A percentile compares a stretch with the other conserved stretches of the same genome.
phyloP scores from a whole-genome alignment of 2,329 filamentous ascomycete genomes.

The Coleophoma crateriformis region DNA sequence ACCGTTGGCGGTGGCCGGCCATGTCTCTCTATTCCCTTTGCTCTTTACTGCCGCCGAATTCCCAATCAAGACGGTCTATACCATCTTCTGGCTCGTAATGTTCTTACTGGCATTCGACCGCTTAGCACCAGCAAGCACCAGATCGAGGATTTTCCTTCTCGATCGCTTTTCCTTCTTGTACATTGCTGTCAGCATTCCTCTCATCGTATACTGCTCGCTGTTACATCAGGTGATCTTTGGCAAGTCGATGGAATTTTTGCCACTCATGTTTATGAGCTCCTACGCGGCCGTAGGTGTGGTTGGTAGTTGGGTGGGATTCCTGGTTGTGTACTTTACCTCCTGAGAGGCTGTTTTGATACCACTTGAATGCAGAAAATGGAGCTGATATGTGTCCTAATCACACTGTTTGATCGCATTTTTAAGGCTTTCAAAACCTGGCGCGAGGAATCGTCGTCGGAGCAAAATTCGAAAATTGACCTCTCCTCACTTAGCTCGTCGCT shows the following conservation, averaged over 20 bases:
- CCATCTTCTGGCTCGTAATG: constrained; percentile 81
- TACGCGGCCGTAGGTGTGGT: constrained; percentile 94
- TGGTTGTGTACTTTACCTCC: constrained; percentile 76
- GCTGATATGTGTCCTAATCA: too few species aligned
- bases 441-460: too few species aligned
- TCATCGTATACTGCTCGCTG: constrained; percentile 84
- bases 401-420: too few species aligned
- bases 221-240: constrained; percentile 82
- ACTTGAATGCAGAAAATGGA: too few species aligned
- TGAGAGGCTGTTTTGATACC: background rate
- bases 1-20: constrained; percentile 85
- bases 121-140: constrained; percentile 75
- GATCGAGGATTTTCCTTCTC: constrained; percentile 79
- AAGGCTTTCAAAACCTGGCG: too few species aligned
- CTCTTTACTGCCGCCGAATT: constrained; percentile 91
- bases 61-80: constrained; percentile 89
- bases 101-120: constrained; percentile 85
- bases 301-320: constrained; percentile 90
- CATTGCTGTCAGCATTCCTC: constrained; percentile 80
- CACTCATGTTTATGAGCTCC: constrained; percentile 93
- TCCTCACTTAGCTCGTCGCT: too few species aligned
- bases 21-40: constrained; percentile 91
- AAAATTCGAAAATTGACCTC: too few species aligned
- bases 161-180: constrained; percentile 89
- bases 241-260: constrained; percentile 78